Conservation (phyloP, 768 basidiomycete species). For the Suillus clintonianus region DNA sequence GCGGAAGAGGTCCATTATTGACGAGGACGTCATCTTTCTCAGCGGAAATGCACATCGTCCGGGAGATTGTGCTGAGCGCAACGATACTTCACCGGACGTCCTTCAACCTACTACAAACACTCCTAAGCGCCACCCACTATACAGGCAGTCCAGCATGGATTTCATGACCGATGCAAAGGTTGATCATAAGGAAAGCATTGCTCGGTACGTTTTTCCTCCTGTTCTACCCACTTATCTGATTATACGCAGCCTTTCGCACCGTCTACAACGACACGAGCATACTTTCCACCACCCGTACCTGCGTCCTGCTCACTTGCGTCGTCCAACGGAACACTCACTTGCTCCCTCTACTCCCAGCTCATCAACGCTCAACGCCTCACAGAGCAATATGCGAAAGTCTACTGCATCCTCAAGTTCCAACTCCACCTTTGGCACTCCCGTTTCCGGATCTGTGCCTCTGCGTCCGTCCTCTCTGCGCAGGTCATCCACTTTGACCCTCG, state of each 20-base stretch:
- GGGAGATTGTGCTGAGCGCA: constrained; percentile 6
- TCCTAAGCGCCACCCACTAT: constrained; percentile 58
- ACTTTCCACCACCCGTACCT: constrained; percentile 4
- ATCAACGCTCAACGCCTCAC: not conserved
- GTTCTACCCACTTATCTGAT: constrained; percentile 11
- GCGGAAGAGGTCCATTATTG: constrained; percentile 42
- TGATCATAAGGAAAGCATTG: constrained; percentile 50
- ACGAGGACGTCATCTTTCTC: constrained; percentile 44
- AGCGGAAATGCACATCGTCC: constrained; percentile 3
- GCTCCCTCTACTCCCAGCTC: not conserved
- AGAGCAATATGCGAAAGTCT: constrained; percentile 26
- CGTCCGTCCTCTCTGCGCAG: constrained; percentile 46
- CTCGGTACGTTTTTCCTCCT: constrained; percentile 50
- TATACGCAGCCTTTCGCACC: not conserved
- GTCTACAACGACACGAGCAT: constrained; percentile 1
- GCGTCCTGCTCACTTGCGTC: not conserved
- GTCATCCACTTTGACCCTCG: constrained; percentile 33
- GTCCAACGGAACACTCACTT: not conserved
- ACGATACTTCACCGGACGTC: constrained; percentile 35
- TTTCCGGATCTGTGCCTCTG: constrained; percentile 37
- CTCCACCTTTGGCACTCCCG: constrained; percentile 38
- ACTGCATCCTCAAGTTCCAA: constrained; percentile 31
- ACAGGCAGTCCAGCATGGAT: constrained; percentile 87
- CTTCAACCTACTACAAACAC: constrained; percentile 51
- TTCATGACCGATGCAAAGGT: constrained; percentile 61